These are phyloP conservation scores for Agrocybe praecox DNA, from an alignment of 768 basidiomycete genomes.

Conservation along the genomic window DNA sequence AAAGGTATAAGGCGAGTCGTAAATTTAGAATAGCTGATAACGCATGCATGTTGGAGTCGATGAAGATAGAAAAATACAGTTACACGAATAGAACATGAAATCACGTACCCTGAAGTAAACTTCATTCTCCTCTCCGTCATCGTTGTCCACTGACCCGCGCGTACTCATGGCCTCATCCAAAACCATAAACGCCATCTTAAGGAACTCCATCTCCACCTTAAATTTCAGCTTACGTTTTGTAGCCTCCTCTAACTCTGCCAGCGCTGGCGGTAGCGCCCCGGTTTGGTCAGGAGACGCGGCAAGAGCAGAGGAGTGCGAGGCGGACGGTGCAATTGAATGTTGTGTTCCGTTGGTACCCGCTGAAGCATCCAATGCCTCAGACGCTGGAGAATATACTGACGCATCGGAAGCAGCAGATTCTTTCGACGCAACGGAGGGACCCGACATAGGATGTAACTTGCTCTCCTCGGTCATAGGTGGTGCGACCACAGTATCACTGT, in stretches of 20 bases:
- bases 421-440: not conserved
- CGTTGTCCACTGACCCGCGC: slow-evolving; percentile 50
- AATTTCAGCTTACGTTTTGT: slow-evolving; percentile 4
- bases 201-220: slow-evolving; percentile 35
- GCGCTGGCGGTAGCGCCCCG: not conserved
- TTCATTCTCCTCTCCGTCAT: slow-evolving; percentile 43
- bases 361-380: not conserved
- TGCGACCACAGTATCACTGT: not conserved
- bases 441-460: not conserved
- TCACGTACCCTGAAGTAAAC: slow-evolving; percentile 67
- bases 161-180: slow-evolving; percentile 61
- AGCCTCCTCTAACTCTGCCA: not conserved
- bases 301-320: not conserved
- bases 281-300: not conserved
- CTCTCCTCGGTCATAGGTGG: not conserved
- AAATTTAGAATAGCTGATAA: too few relatives aligned
- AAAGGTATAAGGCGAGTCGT: not conserved
- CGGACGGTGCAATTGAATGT: not conserved
- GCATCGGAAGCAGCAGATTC: not conserved
- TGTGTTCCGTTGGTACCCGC: not conserved
- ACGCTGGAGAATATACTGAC: not conserved
- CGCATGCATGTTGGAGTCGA: too few relatives aligned
- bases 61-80: not conserved
- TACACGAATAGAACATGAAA: not conserved
- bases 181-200: slow-evolving; percentile 64